Evolutionary conservation across 2,329 filamentous ascomycete genomes (phyloP).

Genomic region (Gaeumannomyces tritici): DNA sequence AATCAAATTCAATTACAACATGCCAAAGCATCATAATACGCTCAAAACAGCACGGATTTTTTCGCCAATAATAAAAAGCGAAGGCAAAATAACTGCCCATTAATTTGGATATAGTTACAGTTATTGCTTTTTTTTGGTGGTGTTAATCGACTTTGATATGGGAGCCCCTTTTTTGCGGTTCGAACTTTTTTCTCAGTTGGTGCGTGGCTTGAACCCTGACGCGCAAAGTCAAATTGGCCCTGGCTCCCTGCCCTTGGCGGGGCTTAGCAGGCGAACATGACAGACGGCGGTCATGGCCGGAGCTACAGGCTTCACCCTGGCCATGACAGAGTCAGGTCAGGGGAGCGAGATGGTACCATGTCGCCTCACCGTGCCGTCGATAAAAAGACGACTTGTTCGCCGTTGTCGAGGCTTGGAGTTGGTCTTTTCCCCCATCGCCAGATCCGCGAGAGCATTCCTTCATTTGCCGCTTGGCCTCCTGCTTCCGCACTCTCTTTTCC

Average conservation of each 20-base stretch:
- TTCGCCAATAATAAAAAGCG: too few species aligned
- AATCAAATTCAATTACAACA: too few species aligned
- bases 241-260: not conserved
- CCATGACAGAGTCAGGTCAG: not conserved
- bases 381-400: not conserved
- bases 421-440: not conserved
- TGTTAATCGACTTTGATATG: too few species aligned
- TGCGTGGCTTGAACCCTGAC: not conserved
- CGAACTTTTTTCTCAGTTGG: too few species aligned
- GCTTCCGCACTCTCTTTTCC: not conserved
- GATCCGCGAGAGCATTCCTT: not conserved
- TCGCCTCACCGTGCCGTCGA: not conserved
- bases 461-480: not conserved
- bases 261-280: not conserved
- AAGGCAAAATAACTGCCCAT: too few species aligned
- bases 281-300: not conserved
- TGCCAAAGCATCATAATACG: too few species aligned
- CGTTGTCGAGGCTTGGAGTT: not conserved
- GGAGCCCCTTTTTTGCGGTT: too few species aligned
- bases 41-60: too few species aligned
- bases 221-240: not conserved
- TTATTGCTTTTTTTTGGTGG: too few species aligned
- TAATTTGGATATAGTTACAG: too few species aligned
- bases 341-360: not conserved
- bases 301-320: not conserved